Percentiles rank a stretch among this genome's conserved stretches.
phyloP scores from a whole-genome alignment of 2,329 filamentous ascomycete species.

The Gnomoniopsis smithogilvyi region DNA sequence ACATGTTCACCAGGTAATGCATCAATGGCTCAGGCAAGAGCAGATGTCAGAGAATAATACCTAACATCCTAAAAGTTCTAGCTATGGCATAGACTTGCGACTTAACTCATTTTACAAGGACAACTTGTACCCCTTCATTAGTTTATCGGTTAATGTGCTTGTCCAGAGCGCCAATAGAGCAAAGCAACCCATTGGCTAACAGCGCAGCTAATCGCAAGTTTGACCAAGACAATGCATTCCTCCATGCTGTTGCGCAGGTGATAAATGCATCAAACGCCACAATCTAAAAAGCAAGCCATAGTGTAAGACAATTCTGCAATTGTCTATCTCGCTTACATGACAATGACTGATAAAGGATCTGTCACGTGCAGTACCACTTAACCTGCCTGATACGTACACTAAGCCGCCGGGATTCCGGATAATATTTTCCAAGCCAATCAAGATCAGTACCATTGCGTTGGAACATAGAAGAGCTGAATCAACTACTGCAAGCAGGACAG shows the following conservation, averaged over 20 bases:
- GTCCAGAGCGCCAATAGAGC: slow-evolving; percentile 15
- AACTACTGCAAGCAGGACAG: too few relatives aligned
- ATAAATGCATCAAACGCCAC: slow-evolving; percentile 15
- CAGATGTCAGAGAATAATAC: not conserved
- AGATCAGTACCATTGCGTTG: too few relatives aligned
- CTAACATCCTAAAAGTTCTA: not conserved
- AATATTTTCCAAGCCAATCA: too few relatives aligned
- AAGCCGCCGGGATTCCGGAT: too few relatives aligned
- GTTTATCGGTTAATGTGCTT: slow-evolving; percentile 12
- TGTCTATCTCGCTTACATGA: too few relatives aligned
- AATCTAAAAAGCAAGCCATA: not conserved
- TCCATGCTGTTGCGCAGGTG: slow-evolving; percentile 16
- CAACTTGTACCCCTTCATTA: slow-evolving; percentile 14
- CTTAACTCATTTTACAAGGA: slow-evolving; percentile 20
- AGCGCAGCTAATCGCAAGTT: slow-evolving; percentile 12
- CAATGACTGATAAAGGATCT: too few relatives aligned
- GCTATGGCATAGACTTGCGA: slow-evolving; percentile 18
- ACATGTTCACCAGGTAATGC: too few relatives aligned
- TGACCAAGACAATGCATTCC: not conserved
- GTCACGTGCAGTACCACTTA: too few relatives aligned
- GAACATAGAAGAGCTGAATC: too few relatives aligned
- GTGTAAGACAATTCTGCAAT: too few relatives aligned
- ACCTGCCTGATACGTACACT: too few relatives aligned
- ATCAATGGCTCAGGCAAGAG: too few relatives aligned
- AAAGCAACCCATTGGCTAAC: slow-evolving; percentile 8